Conservation (phyloP, 83 land plant genomes). For the Picea mariana region DNA sequence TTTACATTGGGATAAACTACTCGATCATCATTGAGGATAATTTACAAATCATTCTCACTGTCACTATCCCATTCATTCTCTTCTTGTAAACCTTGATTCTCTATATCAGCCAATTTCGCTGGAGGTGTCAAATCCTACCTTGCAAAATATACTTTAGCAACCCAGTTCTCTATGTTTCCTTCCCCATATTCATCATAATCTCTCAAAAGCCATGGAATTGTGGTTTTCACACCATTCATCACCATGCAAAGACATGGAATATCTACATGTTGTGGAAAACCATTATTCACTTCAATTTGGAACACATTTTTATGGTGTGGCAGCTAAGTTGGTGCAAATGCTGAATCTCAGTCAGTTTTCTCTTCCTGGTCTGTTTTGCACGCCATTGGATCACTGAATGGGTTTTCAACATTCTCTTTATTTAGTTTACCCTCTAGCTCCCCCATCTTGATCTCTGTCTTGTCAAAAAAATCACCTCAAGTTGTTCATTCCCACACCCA, state of each 20-base stretch:
- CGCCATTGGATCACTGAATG: too few relatives aligned
- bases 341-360: neutral
- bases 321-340: neutral
- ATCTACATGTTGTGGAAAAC: neutral
- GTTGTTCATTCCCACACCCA: too few relatives aligned
- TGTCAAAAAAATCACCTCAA: too few relatives aligned
- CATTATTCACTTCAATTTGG: neutral
- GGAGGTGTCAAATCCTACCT: neutral
- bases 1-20: slow-evolving; percentile 12
- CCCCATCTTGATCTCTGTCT: too few relatives aligned
- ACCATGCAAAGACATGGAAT: slow-evolving; percentile 19
- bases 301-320: neutral
- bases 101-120: neutral
- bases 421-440: neutral
- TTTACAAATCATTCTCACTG: slow-evolving; percentile 77
- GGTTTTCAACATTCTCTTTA: neutral
- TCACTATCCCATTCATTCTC: slow-evolving; percentile 70
- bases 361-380: neutral
- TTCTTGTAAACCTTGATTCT: neutral
- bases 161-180: neutral
- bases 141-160: neutral
- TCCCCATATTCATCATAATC: neutral
- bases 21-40: slow-evolving; percentile 59
- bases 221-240: neutral
- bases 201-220: neutral